Evolutionary conservation across 371 early-diverging fungal species (phyloP), one percentile per base, ranked within the genome.

Genomic region (Saksenaea oblongispora): DNA sequence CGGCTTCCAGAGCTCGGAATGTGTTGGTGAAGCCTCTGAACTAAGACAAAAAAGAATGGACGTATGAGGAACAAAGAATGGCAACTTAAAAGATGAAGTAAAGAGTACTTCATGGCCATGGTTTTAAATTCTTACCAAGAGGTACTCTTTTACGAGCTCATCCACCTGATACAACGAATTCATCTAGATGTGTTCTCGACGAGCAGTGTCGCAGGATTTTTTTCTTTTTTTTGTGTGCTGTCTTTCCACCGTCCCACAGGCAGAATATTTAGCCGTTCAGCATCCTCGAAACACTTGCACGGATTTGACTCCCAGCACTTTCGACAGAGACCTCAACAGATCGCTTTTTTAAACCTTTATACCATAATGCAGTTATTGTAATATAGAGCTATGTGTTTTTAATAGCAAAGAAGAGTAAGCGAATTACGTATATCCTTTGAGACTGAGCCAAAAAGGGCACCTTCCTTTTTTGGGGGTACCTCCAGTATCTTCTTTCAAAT

Each of bases 91-190:
- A 7, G n/a, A 54, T 31, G 47, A 47, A 35, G 41, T n/a, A 14
- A 10, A 57, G 22, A 14, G 26, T 15, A 14, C 27, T 18, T 51
- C 27, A n/a, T n/a, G 24, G 31, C 2, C 31, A 59, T 41, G 28
- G 51, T 42, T 35, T 34, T 31, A 31, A 34, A 41, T 41, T 27
- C 57, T 72, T 85, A 86, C 89, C 67, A 89, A 60, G 55, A 89
- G 75, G 67, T 89, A 89, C 66, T 89, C 89, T 67, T 86, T 87
- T 58, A 89, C 82, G 59, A 89, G 80, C 51, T 89, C 89, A 67
- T 89, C 89, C 51, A 89, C 83, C 67, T 89, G 87, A 42, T 78
- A 73, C 56, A 87, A 75, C 53, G 87, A 86, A 63, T 86, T 87
- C 87, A 87, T 87, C 18, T 17, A 47, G 37, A 44, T 47, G 51